A percentile compares a stretch with the other conserved stretches of the same genome.
Conservation (phyloP, 2,329 filamentous ascomycete genomes). For the Seiridium cupressi region DNA sequence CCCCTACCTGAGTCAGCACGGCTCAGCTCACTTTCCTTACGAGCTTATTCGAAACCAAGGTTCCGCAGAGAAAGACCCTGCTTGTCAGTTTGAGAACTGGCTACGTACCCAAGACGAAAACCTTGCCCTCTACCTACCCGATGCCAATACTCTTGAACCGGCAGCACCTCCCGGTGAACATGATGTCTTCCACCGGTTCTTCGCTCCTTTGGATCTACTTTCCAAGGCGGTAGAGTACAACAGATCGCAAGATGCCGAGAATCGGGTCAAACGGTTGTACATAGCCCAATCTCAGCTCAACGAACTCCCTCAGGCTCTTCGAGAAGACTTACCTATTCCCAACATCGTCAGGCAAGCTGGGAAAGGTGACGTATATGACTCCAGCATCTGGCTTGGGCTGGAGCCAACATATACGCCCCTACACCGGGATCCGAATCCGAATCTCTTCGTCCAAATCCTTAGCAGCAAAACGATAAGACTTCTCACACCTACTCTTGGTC, state of each 20-base stretch:
- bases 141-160: neutral
- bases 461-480: slow-evolving; percentile 73
- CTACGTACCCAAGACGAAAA: neutral
- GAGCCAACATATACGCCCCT: slow-evolving; percentile 87
- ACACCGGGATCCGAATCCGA: slow-evolving; percentile 92
- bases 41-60: slow-evolving; percentile 15
- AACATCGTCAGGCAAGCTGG: slow-evolving; percentile 60
- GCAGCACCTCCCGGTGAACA: neutral
- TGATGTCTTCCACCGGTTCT: slow-evolving; percentile 52
- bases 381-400: slow-evolving; percentile 84
- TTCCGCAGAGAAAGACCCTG: neutral
- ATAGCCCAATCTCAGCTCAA: slow-evolving; percentile 77
- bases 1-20: slow-evolving; percentile 17
- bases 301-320: slow-evolving; percentile 63
- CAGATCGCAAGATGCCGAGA: slow-evolving; percentile 10
- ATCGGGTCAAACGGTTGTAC: slow-evolving; percentile 57
- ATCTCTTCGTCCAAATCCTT: slow-evolving; percentile 82
- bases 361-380: slow-evolving; percentile 81
- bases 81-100: neutral
- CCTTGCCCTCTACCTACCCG: slow-evolving; percentile 12
- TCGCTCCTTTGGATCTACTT: slow-evolving; percentile 64
- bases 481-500: slow-evolving; percentile 62
- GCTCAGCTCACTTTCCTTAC: slow-evolving; percentile 22
- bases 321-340: slow-evolving; percentile 67
- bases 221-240: slow-evolving; percentile 55